These are phyloP conservation scores for Boletus barrowsii DNA, from an alignment of 768 basidiomycete genomes.

Conservation along the genomic window DNA sequence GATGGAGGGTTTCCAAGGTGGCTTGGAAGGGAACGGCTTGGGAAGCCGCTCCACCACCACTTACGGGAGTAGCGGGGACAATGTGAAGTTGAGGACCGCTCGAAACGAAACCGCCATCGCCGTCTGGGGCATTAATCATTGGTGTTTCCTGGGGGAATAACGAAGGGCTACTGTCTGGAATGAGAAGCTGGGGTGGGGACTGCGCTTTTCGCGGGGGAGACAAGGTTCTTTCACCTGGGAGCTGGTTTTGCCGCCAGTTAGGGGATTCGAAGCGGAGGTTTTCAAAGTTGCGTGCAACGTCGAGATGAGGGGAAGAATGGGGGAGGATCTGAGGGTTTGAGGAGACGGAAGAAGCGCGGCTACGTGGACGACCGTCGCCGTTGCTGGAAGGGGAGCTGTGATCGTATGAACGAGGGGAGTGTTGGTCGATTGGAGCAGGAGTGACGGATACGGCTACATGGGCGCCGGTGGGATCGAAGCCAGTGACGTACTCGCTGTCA, in stretches of 20 bases:
- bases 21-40: constrained; percentile 52
- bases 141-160: constrained; percentile 42
- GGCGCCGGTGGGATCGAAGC: constrained; percentile 26
- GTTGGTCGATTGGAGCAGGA: constrained; percentile 34
- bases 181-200: constrained; percentile 59
- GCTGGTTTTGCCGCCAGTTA: constrained; percentile 48
- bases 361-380: constrained; percentile 48
- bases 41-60: constrained; percentile 50
- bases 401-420: constrained; percentile 48
- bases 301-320: constrained; percentile 54
- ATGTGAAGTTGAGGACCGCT: constrained; percentile 69
- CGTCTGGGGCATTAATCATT: constrained; percentile 62
- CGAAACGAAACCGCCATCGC: constrained; percentile 43
- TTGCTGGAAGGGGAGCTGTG: constrained; percentile 65
- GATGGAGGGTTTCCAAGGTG: constrained; percentile 47
- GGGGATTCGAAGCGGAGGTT: constrained; percentile 66
- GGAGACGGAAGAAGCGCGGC: constrained; percentile 66
- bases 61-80: constrained; percentile 80
- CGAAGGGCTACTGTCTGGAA: constrained; percentile 54
- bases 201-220: constrained; percentile 51
- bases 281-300: constrained; percentile 56
- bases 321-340: constrained; percentile 46
- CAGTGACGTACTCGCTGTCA: constrained; percentile 45
- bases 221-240: constrained; percentile 41
- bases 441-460: constrained; percentile 41